Evolutionary conservation across 2,329 filamentous ascomycete genomes (phyloP).

Genomic region (Emericellopsis atlantica): DNA sequence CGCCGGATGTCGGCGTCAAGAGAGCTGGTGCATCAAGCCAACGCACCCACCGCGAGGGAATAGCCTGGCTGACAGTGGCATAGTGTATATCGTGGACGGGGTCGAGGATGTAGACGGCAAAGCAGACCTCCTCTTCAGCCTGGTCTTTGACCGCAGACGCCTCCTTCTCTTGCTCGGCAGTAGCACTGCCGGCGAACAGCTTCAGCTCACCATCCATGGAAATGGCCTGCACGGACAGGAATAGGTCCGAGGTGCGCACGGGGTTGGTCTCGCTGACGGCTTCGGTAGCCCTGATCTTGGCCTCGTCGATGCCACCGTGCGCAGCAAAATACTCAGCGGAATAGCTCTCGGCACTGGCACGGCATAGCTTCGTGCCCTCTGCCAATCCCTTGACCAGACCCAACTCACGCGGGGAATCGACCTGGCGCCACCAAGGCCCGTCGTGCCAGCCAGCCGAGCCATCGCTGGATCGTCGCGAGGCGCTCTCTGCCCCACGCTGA

Average conservation of each 20-base stretch:
- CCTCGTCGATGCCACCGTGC: constrained; percentile 67
- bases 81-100: constrained; percentile 88
- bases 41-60: constrained; percentile 75
- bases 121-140: constrained; percentile 47
- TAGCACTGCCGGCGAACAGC: constrained; percentile 51
- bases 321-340: constrained; percentile 71
- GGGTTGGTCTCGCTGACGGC: constrained; percentile 75
- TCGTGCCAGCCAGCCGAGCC: constrained; percentile 68
- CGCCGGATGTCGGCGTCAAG: constrained; percentile 38
- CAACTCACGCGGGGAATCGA: constrained; percentile 57
- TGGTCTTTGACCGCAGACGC: constrained; percentile 37
- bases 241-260: constrained; percentile 85
- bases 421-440: constrained; percentile 89
- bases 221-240: constrained; percentile 88
- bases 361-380: constrained; percentile 83
- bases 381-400: constrained; percentile 67
- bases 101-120: constrained; percentile 72
- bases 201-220: constrained; percentile 48
- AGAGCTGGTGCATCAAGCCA: constrained; percentile 76
- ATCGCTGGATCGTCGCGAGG: constrained; percentile 50
- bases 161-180: constrained; percentile 41
- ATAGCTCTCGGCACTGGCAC: constrained; percentile 81
- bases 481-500: constrained; percentile 81
- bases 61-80: constrained; percentile 65
- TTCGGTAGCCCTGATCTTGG: constrained; percentile 68